Evolutionary conservation across 495 filamentous ascomycete genomes (phyloP), one percentile per base, ranked within the genome.

Genomic region (Staphylotrichum tortipilum): DNA sequence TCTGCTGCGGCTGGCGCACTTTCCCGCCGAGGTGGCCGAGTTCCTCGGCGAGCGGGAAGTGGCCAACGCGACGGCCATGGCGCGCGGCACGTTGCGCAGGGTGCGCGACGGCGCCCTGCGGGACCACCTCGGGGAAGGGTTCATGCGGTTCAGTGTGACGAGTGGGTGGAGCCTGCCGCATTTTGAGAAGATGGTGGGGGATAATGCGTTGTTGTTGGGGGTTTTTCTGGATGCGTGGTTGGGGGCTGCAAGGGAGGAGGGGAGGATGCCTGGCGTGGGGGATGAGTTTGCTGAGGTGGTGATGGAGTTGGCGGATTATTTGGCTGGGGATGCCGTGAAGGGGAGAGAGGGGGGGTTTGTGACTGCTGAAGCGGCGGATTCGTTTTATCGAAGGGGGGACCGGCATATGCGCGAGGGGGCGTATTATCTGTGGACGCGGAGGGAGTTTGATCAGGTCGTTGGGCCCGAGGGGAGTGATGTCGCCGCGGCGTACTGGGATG

Each of bases 171-270:
- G 79, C 47, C 66, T 98, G 34, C 92, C 92, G 21, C 90, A 95
- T 60, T 98, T 98, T 60, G 92, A 98, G 68, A 98, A 98, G 75
- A 95, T 98, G 88, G 79, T 96, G 3, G 90, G 91, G 49, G 94
- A 97, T 61, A 91, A 98, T 56, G 88, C 85, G 7, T 85, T 96
- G 53, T 78, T 98, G 11, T 67, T 98, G 12, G 78, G 85, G 52
- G 78, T 88, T 19, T 98, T 94, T 60, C 74, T 95, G 6, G 91
- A 97, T 60, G 91, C 85, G 0, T 97, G 88, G 71, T 75, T 89
- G 10, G 68, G 85, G 5, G 83, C 81, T 9, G 74, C 78, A 49
- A 78, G 85, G 29, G 26, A n/a, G 4, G 66, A 76, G 17, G 30
- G 49, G 22, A 38, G 45, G 15, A 34, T 23, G n/a, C 15, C 47